Evolutionary conservation across 2,329 filamentous ascomycete species (phyloP), one percentile per base, ranked within the genome.

Genomic region (Hypoxylon sp.): DNA sequence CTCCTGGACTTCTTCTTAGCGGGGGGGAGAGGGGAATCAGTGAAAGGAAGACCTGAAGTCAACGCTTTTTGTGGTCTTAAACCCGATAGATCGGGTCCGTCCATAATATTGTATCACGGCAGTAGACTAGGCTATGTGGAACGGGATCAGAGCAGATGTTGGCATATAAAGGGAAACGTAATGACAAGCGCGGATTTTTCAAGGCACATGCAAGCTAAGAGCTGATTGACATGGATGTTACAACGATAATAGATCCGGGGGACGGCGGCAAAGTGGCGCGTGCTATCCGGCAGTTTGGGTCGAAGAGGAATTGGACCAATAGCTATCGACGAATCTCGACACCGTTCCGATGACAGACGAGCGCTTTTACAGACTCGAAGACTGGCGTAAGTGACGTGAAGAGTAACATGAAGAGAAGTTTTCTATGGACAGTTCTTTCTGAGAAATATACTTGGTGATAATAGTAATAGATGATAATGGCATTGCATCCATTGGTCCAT

Each of bases 1-100:
- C 84, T 82, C 70, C 85, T 80, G 16, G 84, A 73, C 74, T 85
- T 86, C 78, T 86, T 87, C 77, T 81, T 84, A 47, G 74, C 71
- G 14, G 70, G 68, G 46, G 72, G 65, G 30, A 61, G 59, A 30
- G 57, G 39, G 34, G 69, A 32, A 47, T 69, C 65, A 30, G 69
- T 29, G 8, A 70, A 70, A 29, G 57, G 53, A 25, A 63, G 57
- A 58, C 51, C 63, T 29, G 70, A 63, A 53, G 30, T 55, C 59
- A 55, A 63, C 29, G 57, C 45, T 39, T 43, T 30, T 51, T 71
- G 68, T 60, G 73, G 54, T 62, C 64, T 70, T 58, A 70, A 64
- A 62, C 64, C 65, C 46, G 67, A 71, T 25, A 70, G 63, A 67
- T 73, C 63, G 57, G 70, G 59, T 41, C 59, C 62, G 52, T 74